Percentiles rank a stretch among this genome's conserved stretches.
These are phyloP conservation scores for Blastobotrys americana DNA, from an alignment of 805 yeast genomes.

Conservation along the genomic window DNA sequence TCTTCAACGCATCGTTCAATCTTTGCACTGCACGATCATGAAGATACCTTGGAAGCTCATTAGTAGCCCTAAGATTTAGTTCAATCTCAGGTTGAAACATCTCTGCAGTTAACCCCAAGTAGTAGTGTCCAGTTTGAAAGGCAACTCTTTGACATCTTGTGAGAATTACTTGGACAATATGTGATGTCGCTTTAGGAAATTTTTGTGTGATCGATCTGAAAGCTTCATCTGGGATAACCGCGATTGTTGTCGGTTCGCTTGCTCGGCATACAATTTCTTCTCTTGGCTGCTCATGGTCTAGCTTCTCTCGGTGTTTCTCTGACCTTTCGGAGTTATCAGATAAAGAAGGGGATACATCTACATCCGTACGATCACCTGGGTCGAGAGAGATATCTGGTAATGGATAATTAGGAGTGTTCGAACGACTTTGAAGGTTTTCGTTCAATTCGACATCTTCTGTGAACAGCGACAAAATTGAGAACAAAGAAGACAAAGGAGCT, in stretches of 20 bases:
- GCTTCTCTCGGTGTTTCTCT: not conserved
- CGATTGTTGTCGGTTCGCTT: conserved; percentile 67
- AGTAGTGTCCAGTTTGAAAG: conserved; percentile 80
- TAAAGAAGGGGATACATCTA: not conserved
- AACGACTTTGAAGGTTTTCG: conserved; percentile 11
- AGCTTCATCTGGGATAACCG: conserved; percentile 82
- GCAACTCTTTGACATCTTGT: conserved; percentile 86
- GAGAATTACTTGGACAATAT: conserved; percentile 86
- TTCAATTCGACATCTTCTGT: conserved; percentile 37
- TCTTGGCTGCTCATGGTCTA: conserved; percentile 1
- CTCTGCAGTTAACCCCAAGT: conserved; percentile 77
- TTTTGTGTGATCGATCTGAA: conserved; percentile 63
- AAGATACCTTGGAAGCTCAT: conserved; percentile 57
- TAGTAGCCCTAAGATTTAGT: conserved; percentile 44
- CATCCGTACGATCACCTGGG: too few relatives aligned
- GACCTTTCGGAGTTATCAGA: not conserved
- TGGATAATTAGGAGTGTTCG: conserved; percentile 2
- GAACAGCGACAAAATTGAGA: conserved; percentile 71
- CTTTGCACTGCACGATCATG: conserved; percentile 48
- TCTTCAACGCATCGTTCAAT: conserved; percentile 28
- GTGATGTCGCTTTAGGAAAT: conserved; percentile 86
- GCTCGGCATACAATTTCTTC: conserved; percentile 65
- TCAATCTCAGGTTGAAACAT: conserved; percentile 67
- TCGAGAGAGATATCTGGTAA: conserved; percentile 12
- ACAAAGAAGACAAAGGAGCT: conserved; percentile 74